These are phyloP conservation scores for Myriosclerotinia scirpicola DNA, from an alignment of 2,329 filamentous ascomycete species.

Conservation along the genomic window DNA sequence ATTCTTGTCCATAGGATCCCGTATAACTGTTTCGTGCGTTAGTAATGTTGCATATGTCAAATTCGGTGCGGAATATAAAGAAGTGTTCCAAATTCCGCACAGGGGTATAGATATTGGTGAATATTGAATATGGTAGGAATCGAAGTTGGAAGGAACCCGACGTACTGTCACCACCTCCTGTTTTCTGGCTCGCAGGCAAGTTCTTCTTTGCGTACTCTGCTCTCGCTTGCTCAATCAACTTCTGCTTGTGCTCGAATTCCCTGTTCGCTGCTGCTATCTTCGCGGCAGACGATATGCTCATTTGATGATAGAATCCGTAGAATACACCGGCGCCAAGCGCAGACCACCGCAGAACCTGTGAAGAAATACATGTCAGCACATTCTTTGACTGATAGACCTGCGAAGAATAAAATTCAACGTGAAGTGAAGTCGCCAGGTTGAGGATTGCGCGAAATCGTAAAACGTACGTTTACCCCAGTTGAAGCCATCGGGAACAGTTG, in stretches of 20 bases:
- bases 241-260: slow-evolving; percentile 88
- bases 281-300: slow-evolving; percentile 70
- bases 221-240: slow-evolving; percentile 91
- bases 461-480: slow-evolving; percentile 54
- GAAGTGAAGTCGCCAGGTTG: slow-evolving; percentile 5
- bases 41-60: background rate
- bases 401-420: slow-evolving; percentile 7
- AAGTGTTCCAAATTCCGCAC: background rate
- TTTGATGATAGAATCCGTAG: slow-evolving; percentile 95
- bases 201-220: slow-evolving; percentile 83
- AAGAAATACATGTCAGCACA: slow-evolving; percentile 6
- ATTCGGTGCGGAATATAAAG: background rate
- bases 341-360: slow-evolving; percentile 93
- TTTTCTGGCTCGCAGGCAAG: slow-evolving; percentile 47
- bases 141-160: slow-evolving; percentile 23
- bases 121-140: slow-evolving; percentile 2
- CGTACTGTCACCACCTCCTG: slow-evolving; percentile 44
- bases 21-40: slow-evolving; percentile 54
- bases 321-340: slow-evolving; percentile 88
- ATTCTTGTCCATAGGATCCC: slow-evolving; percentile 79
- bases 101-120: background rate
- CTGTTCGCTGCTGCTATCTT: slow-evolving; percentile 69
- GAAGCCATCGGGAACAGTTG: slow-evolving; percentile 42
- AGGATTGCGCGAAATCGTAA: slow-evolving; percentile 29
- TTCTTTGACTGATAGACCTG: slow-evolving; percentile 5